phyloP scores from a whole-genome alignment of 2,329 filamentous ascomycete species.

The Cercospora zeae-maydis region DNA sequence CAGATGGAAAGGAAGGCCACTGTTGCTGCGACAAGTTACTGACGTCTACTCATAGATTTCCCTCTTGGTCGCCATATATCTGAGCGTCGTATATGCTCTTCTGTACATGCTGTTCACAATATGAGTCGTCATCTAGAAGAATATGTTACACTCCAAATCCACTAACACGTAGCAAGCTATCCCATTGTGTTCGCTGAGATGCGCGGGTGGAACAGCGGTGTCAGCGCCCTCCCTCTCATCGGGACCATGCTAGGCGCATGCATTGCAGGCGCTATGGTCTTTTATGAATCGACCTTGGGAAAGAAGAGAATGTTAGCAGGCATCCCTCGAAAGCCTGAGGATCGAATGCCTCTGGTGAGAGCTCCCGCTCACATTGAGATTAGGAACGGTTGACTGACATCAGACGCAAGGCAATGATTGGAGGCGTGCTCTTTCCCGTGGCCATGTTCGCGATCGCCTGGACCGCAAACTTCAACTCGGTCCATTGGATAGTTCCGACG shows the following conservation, averaged over 20 bases:
- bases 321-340: constrained; percentile 41
- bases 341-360: constrained; percentile 31
- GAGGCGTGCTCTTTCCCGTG: constrained; percentile 33
- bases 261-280: constrained; percentile 44
- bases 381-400: background rate
- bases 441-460: constrained; percentile 38
- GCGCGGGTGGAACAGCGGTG: constrained; percentile 54
- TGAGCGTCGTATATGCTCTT: constrained; percentile 52
- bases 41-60: constrained; percentile 39
- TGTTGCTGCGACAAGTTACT: background rate
- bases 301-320: constrained; percentile 40
- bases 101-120: constrained; percentile 60
- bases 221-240: constrained; percentile 52
- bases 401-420: constrained; percentile 30
- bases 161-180: background rate
- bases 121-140: constrained; percentile 50
- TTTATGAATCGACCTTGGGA: constrained; percentile 41
- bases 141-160: constrained; percentile 33
- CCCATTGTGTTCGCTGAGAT: constrained; percentile 48
- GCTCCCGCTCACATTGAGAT: background rate
- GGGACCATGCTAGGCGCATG: constrained; percentile 50
- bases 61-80: constrained; percentile 51
- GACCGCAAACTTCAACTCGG: constrained; percentile 39
- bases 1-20: background rate
- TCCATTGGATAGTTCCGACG: constrained; percentile 47